Evolutionary conservation across 106 monocot genomes (phyloP), one percentile per base, ranked within the genome.

Genomic region (Dioscorea alata): DNA sequence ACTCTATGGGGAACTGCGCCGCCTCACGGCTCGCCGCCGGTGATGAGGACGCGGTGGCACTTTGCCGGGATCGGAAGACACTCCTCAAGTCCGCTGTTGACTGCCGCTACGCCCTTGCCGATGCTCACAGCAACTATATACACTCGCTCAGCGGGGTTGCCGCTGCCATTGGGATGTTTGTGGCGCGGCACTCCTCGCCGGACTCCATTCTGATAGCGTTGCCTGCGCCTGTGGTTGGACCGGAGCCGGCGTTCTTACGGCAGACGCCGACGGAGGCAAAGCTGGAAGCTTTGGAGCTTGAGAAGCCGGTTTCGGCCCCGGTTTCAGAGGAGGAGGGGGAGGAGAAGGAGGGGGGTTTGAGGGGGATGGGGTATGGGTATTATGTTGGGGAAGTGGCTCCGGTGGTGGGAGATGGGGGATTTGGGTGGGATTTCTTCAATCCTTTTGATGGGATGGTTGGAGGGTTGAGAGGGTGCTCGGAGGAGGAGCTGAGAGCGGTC

Each of bases 351-450:
- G 23, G 18, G 70, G 50, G 48, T 2, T 20, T 15, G 60, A 20
- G 59, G 58, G 73, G 79, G 42, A 68, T 78, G 79, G 66, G 74
- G 48, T 80, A 69, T 49, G 74, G 69, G 32, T 94, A 84, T 64
- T 86, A 70, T 62, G 4, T 65, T 18, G 56, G 49, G 7, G 74
- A 52, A 18, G 16, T 34, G 64, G 63, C 67, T 48, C 71, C 67
- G 24, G 57, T 74, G 13, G 60, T 76, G 35, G 71, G 71, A 19
- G 49, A 25, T 64, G 67, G 67, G 68, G 76, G 61, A 2, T 85
- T 75, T 49, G 99, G 90, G 64, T 99, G 99, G 99, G 99, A 99
- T 50, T 99, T 93, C 66, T 99, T 99, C 49, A 87, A 99, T 72
- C 99, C 99, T 17, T 99, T 99, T 72, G 83, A 83, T 50, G 84